Base-by-base conservation (phyloP, 345 rosid species). In the Gossypium thurberi region DNA sequence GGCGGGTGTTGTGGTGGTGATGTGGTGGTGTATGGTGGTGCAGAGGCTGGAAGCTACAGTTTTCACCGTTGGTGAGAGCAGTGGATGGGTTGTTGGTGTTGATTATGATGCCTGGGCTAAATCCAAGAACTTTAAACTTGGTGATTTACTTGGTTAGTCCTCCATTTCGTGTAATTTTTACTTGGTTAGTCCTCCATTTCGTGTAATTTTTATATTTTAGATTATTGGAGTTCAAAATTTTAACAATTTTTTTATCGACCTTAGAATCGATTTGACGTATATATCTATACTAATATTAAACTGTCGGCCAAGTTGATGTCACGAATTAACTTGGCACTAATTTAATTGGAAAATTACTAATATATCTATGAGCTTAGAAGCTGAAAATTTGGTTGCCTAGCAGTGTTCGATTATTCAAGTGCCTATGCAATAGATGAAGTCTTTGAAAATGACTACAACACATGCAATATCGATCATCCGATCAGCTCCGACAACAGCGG, bases 401-500 rank as follows among this genome's bases (percentile, higher is more conserved):
- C 10, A 93, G 97, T 82, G 74, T 93, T 91, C 81, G 87, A 87
- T 69, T 93, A 85, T 28, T 91, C 84, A 17, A 71, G 74, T 25
- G 82, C 86, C 50, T 93, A 90, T 86, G 76, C 91, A 14, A 97
- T 90, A 71, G 97, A 86, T 71, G 73, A 69, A 69, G 97, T 94
- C 74, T 79, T 87, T 72, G 80, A 74, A n/a, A 87, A 88, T 80
- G 97, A 90, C 87, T 94, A 94, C 91, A 79, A 69, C 17, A 23
- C 86, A 53, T 94, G 97, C 84, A 85, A 83, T 2, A 2, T 58
- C 15, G 89, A 87, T 21, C 90, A 89, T 70, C 23, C 90, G 51
- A 78, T 90, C 78, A 69, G 68, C 47, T 69, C 88, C 0, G 92
- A 89, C 84, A 85, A 76, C 77, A 82, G 81, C n/a, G 97, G 97